phyloP scores from a whole-genome alignment of 139 green algal genomes.

The Chlorella vulgaris region DNA sequence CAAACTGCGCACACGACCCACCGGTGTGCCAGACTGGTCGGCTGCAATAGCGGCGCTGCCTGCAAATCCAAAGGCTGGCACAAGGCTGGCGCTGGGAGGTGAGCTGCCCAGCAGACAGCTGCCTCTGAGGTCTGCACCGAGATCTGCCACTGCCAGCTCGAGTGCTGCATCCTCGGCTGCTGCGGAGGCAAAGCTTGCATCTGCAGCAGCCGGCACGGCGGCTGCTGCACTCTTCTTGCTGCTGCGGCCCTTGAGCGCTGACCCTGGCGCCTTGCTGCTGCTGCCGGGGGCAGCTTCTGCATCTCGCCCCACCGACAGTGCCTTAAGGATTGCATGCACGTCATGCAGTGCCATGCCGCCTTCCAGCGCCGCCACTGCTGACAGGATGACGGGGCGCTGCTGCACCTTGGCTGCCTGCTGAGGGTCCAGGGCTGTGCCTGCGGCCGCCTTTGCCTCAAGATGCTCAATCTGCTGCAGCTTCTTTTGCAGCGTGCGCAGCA shows the following conservation, averaged over 20 bases:
- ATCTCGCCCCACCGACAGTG: not conserved
- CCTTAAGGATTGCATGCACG: conserved; percentile 25
- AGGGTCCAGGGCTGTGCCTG: conserved; percentile 58
- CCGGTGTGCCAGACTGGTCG: not conserved
- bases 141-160: not conserved
- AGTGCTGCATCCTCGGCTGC: not conserved
- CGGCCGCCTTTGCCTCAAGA: conserved; percentile 43
- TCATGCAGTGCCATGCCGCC: conserved; percentile 47
- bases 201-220: too few relatives aligned
- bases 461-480: conserved; percentile 86
- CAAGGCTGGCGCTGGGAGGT: not conserved
- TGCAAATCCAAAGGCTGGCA: not conserved
- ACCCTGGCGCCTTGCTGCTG: not conserved
- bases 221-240: not conserved
- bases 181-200: not conserved
- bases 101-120: not conserved
- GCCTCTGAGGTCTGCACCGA: not conserved
- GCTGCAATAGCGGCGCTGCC: conserved; percentile 1
- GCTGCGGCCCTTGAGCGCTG: not conserved
- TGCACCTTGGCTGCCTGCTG: conserved; percentile 83
- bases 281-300: not conserved
- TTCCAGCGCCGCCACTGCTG: conserved; percentile 57
- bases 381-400: conserved; percentile 49
- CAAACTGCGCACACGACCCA: not conserved
- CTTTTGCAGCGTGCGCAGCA: conserved; percentile 69